Evolutionary conservation across 257 asterid species (phyloP).

Genomic region (Solanum rostratum): DNA sequence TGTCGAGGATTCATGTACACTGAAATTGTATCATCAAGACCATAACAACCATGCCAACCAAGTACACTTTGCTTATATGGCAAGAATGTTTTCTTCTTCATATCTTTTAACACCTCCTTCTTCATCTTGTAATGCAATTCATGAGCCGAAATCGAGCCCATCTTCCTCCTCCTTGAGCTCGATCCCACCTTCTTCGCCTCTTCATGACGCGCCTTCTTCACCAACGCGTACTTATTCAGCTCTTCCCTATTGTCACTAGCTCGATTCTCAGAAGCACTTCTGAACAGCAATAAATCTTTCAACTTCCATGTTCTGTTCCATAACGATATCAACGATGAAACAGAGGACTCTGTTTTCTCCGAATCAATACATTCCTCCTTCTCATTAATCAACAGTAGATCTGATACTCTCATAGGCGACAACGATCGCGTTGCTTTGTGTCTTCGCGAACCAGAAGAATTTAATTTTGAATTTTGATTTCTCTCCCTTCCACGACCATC

Average conservation of each 20-base stretch:
- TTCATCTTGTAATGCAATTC: conserved; percentile 69
- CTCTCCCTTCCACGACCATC: conserved; percentile 36
- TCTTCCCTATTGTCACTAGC: conserved; percentile 25
- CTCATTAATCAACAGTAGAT: conserved; percentile 15
- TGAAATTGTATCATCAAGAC: conserved; percentile 36
- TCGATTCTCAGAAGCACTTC: conserved; percentile 90
- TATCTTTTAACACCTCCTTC: conserved; percentile 59
- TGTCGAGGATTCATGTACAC: background rate
- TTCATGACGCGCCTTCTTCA: conserved; percentile 1
- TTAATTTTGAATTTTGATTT: background rate
- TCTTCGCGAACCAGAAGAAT: background rate
- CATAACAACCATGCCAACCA: conserved; percentile 76
- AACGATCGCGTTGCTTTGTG: conserved; percentile 46
- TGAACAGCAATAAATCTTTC: conserved; percentile 62
- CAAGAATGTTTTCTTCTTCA: conserved; percentile 61
- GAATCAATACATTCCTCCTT: conserved; percentile 5
- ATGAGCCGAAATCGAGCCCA: conserved; percentile 40
- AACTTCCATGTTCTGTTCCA: conserved; percentile 66
- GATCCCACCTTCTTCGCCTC: conserved; percentile 45
- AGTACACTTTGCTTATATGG: conserved; percentile 69
- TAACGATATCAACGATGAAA: conserved; percentile 24
- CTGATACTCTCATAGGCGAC: conserved; percentile 62
- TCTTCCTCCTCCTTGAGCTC: conserved; percentile 39
- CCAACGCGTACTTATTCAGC: conserved; percentile 20
- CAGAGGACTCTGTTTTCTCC: conserved; percentile 2